Percentiles rank a stretch among this genome's conserved stretches.
Conservation (phyloP, 352 stramenopile genomes). For the Globisporangium mamillatum region DNA sequence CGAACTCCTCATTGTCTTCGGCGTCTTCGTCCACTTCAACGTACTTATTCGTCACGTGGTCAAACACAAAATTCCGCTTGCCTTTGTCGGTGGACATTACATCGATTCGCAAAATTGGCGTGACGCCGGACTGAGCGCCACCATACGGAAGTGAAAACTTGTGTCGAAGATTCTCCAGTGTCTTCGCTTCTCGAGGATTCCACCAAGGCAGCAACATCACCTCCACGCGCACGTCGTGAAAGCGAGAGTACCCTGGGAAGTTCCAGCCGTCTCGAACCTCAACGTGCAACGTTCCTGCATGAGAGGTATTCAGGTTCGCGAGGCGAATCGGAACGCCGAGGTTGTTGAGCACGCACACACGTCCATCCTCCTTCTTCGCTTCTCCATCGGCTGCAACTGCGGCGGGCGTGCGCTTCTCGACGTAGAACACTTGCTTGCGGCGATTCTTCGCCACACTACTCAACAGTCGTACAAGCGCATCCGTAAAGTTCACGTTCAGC, state of each 20-base stretch:
- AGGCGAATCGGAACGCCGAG: conserved; percentile 85
- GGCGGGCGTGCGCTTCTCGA: conserved; percentile 72
- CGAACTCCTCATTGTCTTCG: conserved; percentile 32
- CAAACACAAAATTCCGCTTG: conserved; percentile 84
- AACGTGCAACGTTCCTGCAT: conserved; percentile 73
- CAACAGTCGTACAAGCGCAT: conserved; percentile 78
- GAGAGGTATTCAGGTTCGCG: conserved; percentile 85
- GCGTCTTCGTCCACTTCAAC: conserved; percentile 80
- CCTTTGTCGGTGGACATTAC: conserved; percentile 65
- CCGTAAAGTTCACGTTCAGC: conserved; percentile 85
- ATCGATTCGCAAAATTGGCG: conserved; percentile 79
- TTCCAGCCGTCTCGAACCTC: conserved; percentile 86
- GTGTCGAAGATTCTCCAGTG: conserved; percentile 72
- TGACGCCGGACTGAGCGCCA: conserved; percentile 83
- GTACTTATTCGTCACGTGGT: conserved; percentile 82
- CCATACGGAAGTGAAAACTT: conserved; percentile 83
- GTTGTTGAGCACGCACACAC: conserved; percentile 88
- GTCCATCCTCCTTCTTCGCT: conserved; percentile 80
- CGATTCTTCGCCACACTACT: conserved; percentile 77
- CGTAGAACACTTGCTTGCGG: conserved; percentile 65
- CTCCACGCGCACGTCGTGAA: conserved; percentile 82
- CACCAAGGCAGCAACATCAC: conserved; percentile 87
- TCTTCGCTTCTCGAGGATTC: conserved; percentile 69
- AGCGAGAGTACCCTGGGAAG: conserved; percentile 76
- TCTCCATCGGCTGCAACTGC: conserved; percentile 76